Conservation (phyloP, 768 basidiomycete species). For the Lentinula raphanica region DNA sequence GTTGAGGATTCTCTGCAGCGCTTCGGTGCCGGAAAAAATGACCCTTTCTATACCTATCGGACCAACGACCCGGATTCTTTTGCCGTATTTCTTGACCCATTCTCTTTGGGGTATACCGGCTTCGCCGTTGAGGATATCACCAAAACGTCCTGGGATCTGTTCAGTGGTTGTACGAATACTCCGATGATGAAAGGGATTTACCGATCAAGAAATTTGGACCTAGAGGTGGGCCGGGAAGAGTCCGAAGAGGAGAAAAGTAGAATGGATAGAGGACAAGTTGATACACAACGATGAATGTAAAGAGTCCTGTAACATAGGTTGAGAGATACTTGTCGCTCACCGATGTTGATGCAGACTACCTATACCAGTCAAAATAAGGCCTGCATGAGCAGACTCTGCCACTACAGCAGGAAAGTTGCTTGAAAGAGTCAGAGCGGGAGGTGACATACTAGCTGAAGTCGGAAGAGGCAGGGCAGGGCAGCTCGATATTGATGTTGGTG, state of each 20-base stretch:
- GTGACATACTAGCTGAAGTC: too few relatives aligned
- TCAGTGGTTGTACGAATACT: not conserved
- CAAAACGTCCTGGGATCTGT: not conserved
- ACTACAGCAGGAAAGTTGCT: too few relatives aligned
- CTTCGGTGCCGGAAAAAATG: constrained; percentile 38
- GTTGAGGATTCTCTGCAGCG: constrained; percentile 38
- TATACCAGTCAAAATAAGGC: too few relatives aligned
- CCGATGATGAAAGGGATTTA: not conserved
- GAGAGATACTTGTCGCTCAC: too few relatives aligned
- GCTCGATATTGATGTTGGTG: too few relatives aligned
- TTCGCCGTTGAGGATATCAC: constrained; percentile 18
- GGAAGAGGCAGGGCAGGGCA: too few relatives aligned
- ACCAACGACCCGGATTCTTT: constrained; percentile 39
- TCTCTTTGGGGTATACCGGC: constrained; percentile 38
- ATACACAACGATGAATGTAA: not conserved
- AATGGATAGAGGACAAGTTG: not conserved
- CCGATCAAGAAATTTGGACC: not conserved
- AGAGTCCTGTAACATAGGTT: not conserved
- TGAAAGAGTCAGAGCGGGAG: too few relatives aligned
- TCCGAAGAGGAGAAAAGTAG: not conserved
- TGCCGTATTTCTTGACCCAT: constrained; percentile 43
- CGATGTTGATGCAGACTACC: too few relatives aligned
- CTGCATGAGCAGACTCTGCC: too few relatives aligned
- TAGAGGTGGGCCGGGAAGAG: not conserved
- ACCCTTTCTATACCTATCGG: constrained; percentile 41